These are phyloP conservation scores for Gnomoniopsis smithogilvyi DNA, from an alignment of 2,329 filamentous ascomycete genomes.

Conservation along the genomic window DNA sequence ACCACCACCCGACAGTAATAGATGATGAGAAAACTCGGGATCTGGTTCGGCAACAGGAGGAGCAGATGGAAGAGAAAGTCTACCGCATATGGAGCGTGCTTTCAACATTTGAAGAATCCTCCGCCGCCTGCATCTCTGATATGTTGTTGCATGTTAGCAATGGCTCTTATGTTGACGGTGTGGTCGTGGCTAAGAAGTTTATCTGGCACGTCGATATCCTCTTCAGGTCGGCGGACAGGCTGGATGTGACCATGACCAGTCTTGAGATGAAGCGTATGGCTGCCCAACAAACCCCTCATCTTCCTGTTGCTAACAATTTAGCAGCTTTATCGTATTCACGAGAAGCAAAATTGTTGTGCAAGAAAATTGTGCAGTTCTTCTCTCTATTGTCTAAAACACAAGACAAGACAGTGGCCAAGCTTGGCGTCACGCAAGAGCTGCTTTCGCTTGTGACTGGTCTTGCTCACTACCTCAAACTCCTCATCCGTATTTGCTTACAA, in stretches of 20 bases:
- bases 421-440: constrained; percentile 97
- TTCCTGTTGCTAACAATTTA: constrained; percentile 23
- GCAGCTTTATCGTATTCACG: constrained; percentile 83
- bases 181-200: constrained; percentile 92
- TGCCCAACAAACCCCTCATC: neutral
- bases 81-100: constrained; percentile 98
- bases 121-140: constrained; percentile 95
- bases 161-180: constrained; percentile 90
- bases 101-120: constrained; percentile 95
- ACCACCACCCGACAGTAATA: constrained; percentile 35
- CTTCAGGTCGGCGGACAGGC: constrained; percentile 81
- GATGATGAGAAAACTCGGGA: constrained; percentile 64
- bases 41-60: constrained; percentile 78
- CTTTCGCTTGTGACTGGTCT: constrained; percentile 94
- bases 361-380: constrained; percentile 98
- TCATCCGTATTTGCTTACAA: constrained; percentile 95
- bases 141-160: constrained; percentile 99
- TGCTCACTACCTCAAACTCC: constrained; percentile 93
- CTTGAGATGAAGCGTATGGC: constrained; percentile 71
- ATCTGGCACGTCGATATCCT: constrained; percentile 94
- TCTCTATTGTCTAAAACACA: constrained; percentile 92
- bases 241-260: constrained; percentile 69
- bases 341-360: constrained; percentile 98
- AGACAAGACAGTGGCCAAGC: constrained; percentile 81
- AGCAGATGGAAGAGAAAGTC: constrained; percentile 95